Base-by-base conservation (phyloP, 768 basidiomycete genomes). In the Termitomyces heimii region DNA sequence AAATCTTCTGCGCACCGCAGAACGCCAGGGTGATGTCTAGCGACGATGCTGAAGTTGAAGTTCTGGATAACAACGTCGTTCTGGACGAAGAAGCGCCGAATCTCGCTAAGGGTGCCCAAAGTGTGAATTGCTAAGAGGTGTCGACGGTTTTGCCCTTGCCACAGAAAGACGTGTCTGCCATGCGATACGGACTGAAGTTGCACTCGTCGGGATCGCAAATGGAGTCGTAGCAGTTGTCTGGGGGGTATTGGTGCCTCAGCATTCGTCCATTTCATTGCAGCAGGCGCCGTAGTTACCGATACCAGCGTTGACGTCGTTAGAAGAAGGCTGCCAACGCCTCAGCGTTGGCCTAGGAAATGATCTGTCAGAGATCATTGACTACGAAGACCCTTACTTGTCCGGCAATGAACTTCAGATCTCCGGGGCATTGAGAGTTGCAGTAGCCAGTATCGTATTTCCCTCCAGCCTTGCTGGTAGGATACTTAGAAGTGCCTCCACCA, bases 361-460 rank as follows among this genome's bases (percentile, higher is more conserved):
- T 12, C 13, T 28, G 6, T 52, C n/a, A 28, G 18, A 20, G 14
- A 28, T 12, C 1, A 12, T n/a, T 8, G 18, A 13, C 5, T 26
- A 1, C 10, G 18, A 39, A 12, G 26, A 29, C 26, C 63, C 75
- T 55, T 51, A 80, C 81, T 72, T 73, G 64, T 64, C 83, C 83
- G 67, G 80, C 76, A 67, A 85, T 83, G 68, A 84, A 84, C 68
- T 85, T 84, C 68, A 83, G 73, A 62, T 83, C 82, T 37, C 73
- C 69, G 12, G 83, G 83, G 71, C 83, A 85, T 69, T 85, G 83
- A 18, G 83, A 77, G 66, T 85, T 83, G 67, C 83, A 84, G 70
- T 85, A 85, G 14, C 83, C 83, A n/a, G 82, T 82, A 47, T 82
- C 82, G 69, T 79, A 85, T 67, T 80, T 70, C 47, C 74, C 71